Evolutionary conservation across 257 asterid genomes (phyloP).

Genomic region (Plantago major): DNA sequence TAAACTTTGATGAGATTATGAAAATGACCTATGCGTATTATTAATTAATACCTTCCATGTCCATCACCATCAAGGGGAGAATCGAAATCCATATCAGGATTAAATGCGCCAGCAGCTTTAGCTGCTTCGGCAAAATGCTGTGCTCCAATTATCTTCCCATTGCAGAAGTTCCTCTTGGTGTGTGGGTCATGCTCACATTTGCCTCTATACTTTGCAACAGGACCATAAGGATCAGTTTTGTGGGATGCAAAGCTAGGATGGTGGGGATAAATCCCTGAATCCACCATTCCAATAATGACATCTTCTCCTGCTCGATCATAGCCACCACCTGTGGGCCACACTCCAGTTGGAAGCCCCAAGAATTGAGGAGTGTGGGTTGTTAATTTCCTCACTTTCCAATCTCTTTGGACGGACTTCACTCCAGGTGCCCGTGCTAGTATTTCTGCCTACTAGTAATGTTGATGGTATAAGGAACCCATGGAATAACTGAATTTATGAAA

Average conservation of each 20-base stretch:
- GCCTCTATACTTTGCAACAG: constrained; percentile 77
- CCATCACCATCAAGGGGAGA: constrained; percentile 98
- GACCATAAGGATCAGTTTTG: constrained; percentile 75
- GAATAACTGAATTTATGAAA: constrained; percentile 8
- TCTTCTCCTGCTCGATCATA: constrained; percentile 96
- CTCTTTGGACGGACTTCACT: constrained; percentile 84
- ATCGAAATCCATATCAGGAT: constrained; percentile 74
- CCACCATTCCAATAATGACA: constrained; percentile 82
- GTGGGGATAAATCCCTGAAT: constrained; percentile 93
- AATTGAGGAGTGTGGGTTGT: constrained; percentile 97
- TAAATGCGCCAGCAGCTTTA: constrained; percentile 84
- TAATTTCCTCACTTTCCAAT: constrained; percentile 94
- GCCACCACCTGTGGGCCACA: constrained; percentile 98
- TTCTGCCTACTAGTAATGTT: constrained; percentile 78
- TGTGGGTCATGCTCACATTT: constrained; percentile 75
- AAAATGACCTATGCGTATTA: constrained; percentile 14
- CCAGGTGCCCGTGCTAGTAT: constrained; percentile 73
- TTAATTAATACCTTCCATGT: constrained; percentile 75
- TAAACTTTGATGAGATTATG: too few relatives aligned
- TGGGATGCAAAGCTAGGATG: constrained; percentile 88
- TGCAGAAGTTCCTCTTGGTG: constrained; percentile 75
- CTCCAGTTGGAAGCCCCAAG: constrained; percentile 97
- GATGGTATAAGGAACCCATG: constrained; percentile 38
- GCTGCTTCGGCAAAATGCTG: constrained; percentile 98
- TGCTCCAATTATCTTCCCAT: constrained; percentile 98